Percentiles rank a stretch among this genome's conserved stretches.
Conservation (phyloP, 2,329 filamentous ascomycete genomes). For the Chaetomiaceae sp. region DNA sequence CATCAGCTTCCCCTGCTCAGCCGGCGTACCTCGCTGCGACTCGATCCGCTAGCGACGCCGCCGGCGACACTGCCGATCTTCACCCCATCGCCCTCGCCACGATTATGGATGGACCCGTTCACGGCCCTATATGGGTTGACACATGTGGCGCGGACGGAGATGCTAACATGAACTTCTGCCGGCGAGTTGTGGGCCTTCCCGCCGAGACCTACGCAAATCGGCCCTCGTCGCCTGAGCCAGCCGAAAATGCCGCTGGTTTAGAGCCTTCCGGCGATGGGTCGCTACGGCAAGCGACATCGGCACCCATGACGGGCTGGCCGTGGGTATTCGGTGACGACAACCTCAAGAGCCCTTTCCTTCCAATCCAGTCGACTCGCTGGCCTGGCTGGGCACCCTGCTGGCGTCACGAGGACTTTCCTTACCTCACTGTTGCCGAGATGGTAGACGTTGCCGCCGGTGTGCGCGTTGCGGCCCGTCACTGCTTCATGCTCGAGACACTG, state of each 20-base stretch:
- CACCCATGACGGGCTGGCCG: constrained; percentile 7
- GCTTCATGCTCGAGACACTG: constrained; percentile 42
- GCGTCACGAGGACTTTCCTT: constrained; percentile 49
- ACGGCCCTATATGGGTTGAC: constrained; percentile 45
- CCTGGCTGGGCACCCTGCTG: constrained; percentile 40
- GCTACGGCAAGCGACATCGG: neutral
- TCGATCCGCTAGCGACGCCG: neutral
- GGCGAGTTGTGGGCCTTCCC: constrained; percentile 23
- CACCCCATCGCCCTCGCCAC: constrained; percentile 1
- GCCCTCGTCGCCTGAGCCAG: neutral
- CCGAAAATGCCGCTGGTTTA: neutral
- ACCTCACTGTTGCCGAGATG: constrained; percentile 41
- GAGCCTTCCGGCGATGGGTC: neutral
- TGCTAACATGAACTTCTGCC: constrained; percentile 39
- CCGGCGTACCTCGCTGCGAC: neutral
- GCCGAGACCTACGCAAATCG: neutral
- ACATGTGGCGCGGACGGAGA: constrained; percentile 40
- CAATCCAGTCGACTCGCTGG: constrained; percentile 9
- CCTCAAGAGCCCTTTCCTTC: neutral
- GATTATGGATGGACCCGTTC: constrained; percentile 24
- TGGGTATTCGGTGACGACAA: constrained; percentile 1
- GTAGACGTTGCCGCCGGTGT: constrained; percentile 41
- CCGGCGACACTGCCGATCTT: neutral
- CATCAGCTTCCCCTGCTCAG: neutral
- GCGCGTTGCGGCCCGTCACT: constrained; percentile 39